These are phyloP conservation scores for Brassica juncea DNA, from an alignment of 345 rosid species.

Conservation along the genomic window DNA sequence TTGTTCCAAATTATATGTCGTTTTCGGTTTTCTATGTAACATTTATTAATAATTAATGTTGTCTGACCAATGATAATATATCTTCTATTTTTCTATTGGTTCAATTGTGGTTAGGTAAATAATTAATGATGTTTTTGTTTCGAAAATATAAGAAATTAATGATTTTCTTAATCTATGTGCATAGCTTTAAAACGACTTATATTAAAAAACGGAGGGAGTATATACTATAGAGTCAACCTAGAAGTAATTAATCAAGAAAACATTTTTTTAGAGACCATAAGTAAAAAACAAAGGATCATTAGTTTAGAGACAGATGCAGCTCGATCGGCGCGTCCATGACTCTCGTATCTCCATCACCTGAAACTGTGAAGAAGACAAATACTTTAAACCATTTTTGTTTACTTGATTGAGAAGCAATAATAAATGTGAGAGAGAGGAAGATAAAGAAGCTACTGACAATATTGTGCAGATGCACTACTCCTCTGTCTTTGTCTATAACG, in stretches of 20 bases:
- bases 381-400: background rate
- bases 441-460: background rate
- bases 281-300: background rate
- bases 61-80: no score
- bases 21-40: no score
- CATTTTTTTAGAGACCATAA: background rate
- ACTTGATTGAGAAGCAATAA: background rate
- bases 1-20: no score
- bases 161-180: no score
- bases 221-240: background rate
- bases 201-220: no score
- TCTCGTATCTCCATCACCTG: background rate
- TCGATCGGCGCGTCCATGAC: background rate
- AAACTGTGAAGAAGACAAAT: background rate
- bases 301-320: background rate
- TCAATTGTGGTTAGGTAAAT: no score
- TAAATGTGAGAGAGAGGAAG: background rate
- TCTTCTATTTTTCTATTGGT: no score
- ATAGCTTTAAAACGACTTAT: no score
- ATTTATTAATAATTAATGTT: no score
- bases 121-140: no score
- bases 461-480: background rate
- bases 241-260: background rate
- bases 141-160: no score
- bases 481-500: background rate